Conservation (phyloP, 257 asterid genomes). For the Plantago elongata region DNA sequence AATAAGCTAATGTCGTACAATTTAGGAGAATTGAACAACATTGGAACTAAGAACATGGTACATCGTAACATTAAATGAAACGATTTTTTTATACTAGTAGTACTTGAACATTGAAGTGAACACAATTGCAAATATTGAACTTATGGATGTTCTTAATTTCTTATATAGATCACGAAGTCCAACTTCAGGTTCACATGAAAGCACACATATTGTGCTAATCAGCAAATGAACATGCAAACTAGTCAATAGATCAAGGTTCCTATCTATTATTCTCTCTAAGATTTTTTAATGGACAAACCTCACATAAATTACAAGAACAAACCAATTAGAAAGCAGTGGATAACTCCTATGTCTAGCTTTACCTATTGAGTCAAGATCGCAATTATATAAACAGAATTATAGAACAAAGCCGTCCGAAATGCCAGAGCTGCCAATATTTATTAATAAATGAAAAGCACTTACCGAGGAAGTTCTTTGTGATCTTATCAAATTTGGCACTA, state of each 20-base stretch:
- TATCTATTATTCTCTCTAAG: no score
- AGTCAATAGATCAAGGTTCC: no score
- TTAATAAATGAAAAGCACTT: neutral
- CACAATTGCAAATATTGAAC: no score
- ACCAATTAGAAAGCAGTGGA: neutral
- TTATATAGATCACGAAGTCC: no score
- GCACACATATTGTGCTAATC: no score
- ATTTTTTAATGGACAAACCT: no score
- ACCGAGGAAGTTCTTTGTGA: slow-evolving; percentile 45
- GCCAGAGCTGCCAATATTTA: neutral
- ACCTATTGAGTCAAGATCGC: slow-evolving; percentile 8
- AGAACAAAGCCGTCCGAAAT: slow-evolving; percentile 1
- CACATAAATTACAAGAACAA: neutral
- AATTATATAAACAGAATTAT: neutral
- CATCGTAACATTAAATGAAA: neutral
- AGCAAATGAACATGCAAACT: no score
- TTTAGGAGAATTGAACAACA: neutral
- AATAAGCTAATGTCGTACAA: slow-evolving; percentile 2
- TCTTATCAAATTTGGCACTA: slow-evolving; percentile 58
- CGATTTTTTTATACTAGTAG: neutral
- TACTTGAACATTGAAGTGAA: neutral
- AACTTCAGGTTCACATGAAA: no score
- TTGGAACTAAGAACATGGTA: neutral
- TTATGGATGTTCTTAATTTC: no score
- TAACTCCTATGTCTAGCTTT: neutral